Percentiles rank a stretch among this genome's conserved stretches.
These are phyloP conservation scores for Detonula confervacea DNA, from an alignment of 352 stramenopile genomes.

Conservation along the genomic window DNA sequence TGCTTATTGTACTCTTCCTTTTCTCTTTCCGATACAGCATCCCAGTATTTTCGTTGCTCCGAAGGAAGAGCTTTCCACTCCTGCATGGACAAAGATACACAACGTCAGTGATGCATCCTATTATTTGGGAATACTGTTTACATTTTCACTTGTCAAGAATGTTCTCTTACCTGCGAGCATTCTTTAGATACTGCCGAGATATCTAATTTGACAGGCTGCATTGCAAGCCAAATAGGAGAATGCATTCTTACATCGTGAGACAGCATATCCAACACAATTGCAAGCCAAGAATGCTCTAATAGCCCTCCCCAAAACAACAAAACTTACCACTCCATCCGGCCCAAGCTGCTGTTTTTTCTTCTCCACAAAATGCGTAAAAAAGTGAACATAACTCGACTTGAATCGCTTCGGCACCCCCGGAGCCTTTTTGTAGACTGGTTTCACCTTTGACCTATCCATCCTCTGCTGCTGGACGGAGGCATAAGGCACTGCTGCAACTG, in stretches of 20 bases:
- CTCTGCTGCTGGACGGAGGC: no score
- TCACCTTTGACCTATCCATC: slow-evolving; percentile 10
- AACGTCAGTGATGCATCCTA: no score
- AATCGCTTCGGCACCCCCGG: slow-evolving; percentile 45
- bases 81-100: no score
- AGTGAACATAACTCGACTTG: slow-evolving; percentile 55
- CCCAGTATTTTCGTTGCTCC: slow-evolving; percentile 92
- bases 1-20: slow-evolving; percentile 92
- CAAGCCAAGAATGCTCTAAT: neutral
- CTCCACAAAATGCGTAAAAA: slow-evolving; percentile 39
- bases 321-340: slow-evolving; percentile 34
- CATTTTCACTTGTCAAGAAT: no score
- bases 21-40: slow-evolving; percentile 89
- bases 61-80: slow-evolving; percentile 78
- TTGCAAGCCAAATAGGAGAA: neutral
- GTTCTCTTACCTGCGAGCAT: slow-evolving; percentile 13
- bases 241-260: slow-evolving; percentile 2
- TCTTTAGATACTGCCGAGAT: slow-evolving; percentile 34
- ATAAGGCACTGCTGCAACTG: neutral
- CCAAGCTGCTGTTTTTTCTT: slow-evolving; percentile 32
- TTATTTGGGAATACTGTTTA: no score
- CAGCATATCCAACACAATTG: slow-evolving; percentile 2
- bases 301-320: neutral
- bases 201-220: slow-evolving; percentile 33
- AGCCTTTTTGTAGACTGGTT: slow-evolving; percentile 43